Base-by-base conservation (phyloP, 768 basidiomycete genomes). In the Tricholoma saponaceum region DNA sequence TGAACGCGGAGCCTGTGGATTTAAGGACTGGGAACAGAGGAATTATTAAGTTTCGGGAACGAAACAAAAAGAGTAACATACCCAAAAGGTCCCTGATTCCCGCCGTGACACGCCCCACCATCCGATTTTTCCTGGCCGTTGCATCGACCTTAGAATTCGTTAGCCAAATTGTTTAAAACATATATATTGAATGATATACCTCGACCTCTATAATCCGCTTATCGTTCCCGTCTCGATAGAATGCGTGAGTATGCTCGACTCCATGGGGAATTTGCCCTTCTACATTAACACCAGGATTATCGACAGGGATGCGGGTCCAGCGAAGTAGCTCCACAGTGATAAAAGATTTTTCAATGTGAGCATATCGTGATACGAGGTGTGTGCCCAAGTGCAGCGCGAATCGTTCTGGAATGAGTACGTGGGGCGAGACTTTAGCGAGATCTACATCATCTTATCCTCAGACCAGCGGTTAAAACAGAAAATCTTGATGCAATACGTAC, bases 201-300 rank as follows among this genome's bases (percentile, higher is more conserved):
- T 82, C 79, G 13, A 79, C 84, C 18, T 82, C 81, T 5, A 86
- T 79, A 30, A 87, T 68, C 4, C 85, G 79, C 76, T 90, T 96
- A 68, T 98, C 95, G 3, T 95, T 92, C 1, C 95, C 96, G 63
- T 98, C 92, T 22, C 95, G 79, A 56, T 81, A 77, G 72, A 96
- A 98, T 14, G 92, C 83, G 69, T 95, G 92, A 6, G 82, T 69
- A 69, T 98, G 95, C 2, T 76, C 76, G 59, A 77, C 57, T 13
- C 57, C 68, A 0, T 67, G 71, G 37, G 28, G 46, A 49, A 76
- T 69, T 32, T 74, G 74, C 6, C 71, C 76, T 5, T 74, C 69
- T 33, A 89, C 77, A 3, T 75, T 70, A 8, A 25, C 23, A 14
- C 4, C 12, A 46, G 23, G 2, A 6, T 46, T 25, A 25, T 50